phyloP scores from a whole-genome alignment of 495 filamentous ascomycete genomes.

The Darksidea phi region DNA sequence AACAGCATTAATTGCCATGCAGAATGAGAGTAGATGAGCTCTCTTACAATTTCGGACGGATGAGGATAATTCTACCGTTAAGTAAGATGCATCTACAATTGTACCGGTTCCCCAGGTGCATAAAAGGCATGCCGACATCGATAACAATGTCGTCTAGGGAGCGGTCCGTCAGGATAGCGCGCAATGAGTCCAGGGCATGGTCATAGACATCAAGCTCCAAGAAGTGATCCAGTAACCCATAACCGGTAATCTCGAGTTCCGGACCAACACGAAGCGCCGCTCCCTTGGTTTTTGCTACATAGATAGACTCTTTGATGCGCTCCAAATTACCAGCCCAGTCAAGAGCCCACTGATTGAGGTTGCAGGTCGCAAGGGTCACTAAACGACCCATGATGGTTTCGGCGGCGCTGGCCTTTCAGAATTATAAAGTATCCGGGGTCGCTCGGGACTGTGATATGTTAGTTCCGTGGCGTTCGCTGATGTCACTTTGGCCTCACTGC shows the following conservation, averaged over 20 bases:
- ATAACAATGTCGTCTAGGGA: conserved; percentile 76
- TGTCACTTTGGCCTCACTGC: no score
- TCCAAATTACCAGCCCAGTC: conserved; percentile 66
- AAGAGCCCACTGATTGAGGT: conserved; percentile 46
- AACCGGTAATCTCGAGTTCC: conserved; percentile 63
- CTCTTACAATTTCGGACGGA: conserved; percentile 86
- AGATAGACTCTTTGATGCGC: conserved; percentile 75
- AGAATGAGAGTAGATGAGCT: no score
- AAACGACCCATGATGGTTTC: conserved; percentile 43
- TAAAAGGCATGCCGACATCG: conserved; percentile 52
- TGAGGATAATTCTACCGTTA: conserved; percentile 53
- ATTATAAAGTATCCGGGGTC: no score
- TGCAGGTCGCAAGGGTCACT: conserved; percentile 52
- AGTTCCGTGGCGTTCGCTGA: no score
- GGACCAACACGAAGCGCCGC: conserved; percentile 76
- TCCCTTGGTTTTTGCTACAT: conserved; percentile 65
- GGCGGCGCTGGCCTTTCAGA: no score
- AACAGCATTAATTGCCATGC: no score
- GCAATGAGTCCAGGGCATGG: not conserved
- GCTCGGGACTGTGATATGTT: no score
- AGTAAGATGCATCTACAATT: conserved; percentile 72
- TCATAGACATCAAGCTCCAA: conserved; percentile 45
- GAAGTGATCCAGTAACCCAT: conserved; percentile 72
- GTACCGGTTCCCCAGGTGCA: conserved; percentile 66
- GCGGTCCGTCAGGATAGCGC: conserved; percentile 51